Conservation (phyloP, 306 rosid genomes). For the Gleditsia sinensis region DNA sequence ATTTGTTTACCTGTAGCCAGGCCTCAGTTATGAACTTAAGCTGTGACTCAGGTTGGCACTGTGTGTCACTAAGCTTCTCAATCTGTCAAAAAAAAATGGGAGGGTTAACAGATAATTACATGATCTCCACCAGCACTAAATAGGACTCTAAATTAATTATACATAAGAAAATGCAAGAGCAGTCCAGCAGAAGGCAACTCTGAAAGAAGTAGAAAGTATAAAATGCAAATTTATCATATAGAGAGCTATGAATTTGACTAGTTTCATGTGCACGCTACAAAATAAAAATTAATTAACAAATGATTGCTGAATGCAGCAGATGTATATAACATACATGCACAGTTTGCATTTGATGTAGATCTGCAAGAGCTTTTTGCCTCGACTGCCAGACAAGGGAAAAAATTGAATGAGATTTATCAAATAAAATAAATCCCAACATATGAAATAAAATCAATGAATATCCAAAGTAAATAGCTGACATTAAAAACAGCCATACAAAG, state of each 20-base stretch:
- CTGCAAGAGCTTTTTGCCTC: conserved; percentile 90
- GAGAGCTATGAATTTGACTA: not conserved
- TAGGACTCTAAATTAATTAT: conserved; percentile 1
- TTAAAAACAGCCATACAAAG: not conserved
- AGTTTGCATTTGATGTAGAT: conserved; percentile 89
- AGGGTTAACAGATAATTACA: conserved; percentile 3
- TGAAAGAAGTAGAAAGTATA: not conserved
- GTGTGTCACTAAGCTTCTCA: conserved; percentile 89
- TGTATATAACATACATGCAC: conserved; percentile 64
- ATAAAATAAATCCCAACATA: not conserved
- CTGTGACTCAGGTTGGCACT: conserved; percentile 97
- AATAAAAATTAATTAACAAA: not conserved
- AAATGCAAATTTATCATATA: conserved; percentile 4
- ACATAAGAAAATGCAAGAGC: not conserved
- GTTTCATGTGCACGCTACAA: not conserved
- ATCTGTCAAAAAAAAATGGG: conserved; percentile 55
- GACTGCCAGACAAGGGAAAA: conserved; percentile 60
- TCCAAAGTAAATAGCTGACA: not conserved
- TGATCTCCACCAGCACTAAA: conserved; percentile 8
- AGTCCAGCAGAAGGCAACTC: not conserved
- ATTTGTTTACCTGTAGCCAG: conserved; percentile 82
- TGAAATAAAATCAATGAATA: not conserved
- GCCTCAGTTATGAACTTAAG: conserved; percentile 97
- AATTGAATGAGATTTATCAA: not conserved
- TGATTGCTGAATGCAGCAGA: not conserved